A percentile compares a stretch with the other conserved stretches of the same genome.
These are phyloP conservation scores for Nidula microcarpa DNA, from an alignment of 768 basidiomycete species.

Conservation along the genomic window DNA sequence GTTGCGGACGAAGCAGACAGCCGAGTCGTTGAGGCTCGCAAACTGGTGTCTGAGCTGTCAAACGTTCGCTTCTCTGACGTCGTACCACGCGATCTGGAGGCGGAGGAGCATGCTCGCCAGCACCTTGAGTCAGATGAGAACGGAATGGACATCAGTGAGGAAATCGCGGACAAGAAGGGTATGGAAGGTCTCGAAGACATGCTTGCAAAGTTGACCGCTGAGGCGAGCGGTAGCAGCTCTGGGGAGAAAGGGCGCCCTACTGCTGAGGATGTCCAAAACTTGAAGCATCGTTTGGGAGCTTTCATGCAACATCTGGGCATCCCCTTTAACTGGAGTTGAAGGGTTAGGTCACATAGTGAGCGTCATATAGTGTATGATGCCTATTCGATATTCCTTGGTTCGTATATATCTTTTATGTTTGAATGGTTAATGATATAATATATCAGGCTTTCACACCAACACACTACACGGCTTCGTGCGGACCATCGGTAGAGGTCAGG, in stretches of 20 bases:
- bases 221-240: conserved; percentile 7
- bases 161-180: conserved; percentile 40
- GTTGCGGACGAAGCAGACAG: conserved; percentile 5
- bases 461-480: too few species aligned
- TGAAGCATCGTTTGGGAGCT: conserved; percentile 31
- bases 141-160: conserved; percentile 34
- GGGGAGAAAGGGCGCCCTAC: conserved; percentile 22
- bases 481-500: too few species aligned
- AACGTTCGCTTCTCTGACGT: conserved; percentile 68
- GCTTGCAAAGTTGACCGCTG: conserved; percentile 39
- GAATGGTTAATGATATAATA: too few species aligned
- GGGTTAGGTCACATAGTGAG: too few species aligned
- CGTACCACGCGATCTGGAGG: conserved; percentile 71
- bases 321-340: conserved; percentile 15
- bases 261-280: conserved; percentile 32
- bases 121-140: conserved; percentile 47
- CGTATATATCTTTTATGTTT: too few species aligned
- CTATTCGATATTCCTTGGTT: too few species aligned
- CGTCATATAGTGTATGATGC: too few species aligned
- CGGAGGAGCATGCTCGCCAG: conserved; percentile 71
- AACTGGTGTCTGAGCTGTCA: conserved; percentile 53
- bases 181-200: conserved; percentile 58
- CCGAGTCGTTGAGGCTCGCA: conserved; percentile 41
- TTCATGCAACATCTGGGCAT: conserved; percentile 30
- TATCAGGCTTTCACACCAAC: too few species aligned